These are phyloP conservation scores for Ajuga chamaepitys DNA, from an alignment of 257 asterid genomes.

Conservation along the genomic window DNA sequence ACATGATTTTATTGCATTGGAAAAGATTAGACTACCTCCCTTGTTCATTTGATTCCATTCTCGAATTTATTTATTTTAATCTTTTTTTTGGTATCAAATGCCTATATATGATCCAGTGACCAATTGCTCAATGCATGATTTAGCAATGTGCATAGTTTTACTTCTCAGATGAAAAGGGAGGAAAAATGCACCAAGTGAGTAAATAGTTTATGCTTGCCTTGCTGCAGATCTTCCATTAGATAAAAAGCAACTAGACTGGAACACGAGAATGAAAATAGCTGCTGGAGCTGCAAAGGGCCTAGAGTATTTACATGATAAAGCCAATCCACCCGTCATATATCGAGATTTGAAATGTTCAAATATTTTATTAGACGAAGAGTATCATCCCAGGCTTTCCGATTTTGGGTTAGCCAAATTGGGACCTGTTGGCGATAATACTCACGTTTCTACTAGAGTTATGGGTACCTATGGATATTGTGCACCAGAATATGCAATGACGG, in stretches of 20 bases:
- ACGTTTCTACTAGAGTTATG: constrained; percentile 64
- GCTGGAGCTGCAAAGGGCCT: constrained; percentile 71
- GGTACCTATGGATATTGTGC: constrained; percentile 73
- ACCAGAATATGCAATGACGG: constrained; percentile 74
- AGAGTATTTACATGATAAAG: constrained; percentile 63
- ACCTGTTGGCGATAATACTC: constrained; percentile 53
- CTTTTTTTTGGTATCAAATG: no score
- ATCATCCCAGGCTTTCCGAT: constrained; percentile 54
- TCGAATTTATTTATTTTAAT: no score
- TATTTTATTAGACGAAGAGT: constrained; percentile 47
- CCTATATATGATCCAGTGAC: not conserved
- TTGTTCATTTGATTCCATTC: no score
- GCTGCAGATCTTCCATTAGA: constrained; percentile 51
- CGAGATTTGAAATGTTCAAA: constrained; percentile 65
- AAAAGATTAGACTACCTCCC: no score
- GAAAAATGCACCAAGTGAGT: not conserved
- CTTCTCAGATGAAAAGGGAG: no score
- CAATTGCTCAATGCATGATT: not conserved
- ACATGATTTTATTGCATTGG: no score
- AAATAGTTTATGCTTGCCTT: not conserved
- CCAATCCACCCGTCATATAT: constrained; percentile 68
- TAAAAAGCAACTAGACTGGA: constrained; percentile 57
- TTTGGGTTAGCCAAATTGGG: constrained; percentile 75
- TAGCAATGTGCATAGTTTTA: not conserved
- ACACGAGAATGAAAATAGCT: constrained; percentile 74